Base-by-base conservation (phyloP, 108 stramenopile genomes). In the Nitzschia palea region DNA sequence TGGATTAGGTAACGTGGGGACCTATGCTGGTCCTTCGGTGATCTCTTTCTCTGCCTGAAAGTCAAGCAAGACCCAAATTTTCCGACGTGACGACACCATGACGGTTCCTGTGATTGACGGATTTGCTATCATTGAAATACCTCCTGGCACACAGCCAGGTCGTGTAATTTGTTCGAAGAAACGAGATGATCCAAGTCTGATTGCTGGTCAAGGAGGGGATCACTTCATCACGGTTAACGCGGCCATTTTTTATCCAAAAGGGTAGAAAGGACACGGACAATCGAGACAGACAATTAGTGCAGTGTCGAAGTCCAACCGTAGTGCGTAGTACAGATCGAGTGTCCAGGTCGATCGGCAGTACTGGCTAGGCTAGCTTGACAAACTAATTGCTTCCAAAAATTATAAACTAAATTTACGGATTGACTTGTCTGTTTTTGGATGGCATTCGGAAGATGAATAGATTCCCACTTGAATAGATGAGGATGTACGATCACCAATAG, bases 1-100 rank as follows among this genome's bases (percentile, higher is more conserved):
- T 48, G 83, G 84, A 10, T 91, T 92, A 76, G 95, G 95, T 55
- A 88, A 94, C 64, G 91, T 91, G 14, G 94, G 92, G 12, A 80
- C 81, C 3, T 84, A 87, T 35, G 93, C 89, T 45, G 93, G 91
- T 27, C 90, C 91, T 22, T 50, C 86, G 95, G 95, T 43, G 95
- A 96, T 73, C 82, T 94, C 50, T 91, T 90, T 78, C 89, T 94
- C 51, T 94, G 86, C 77, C 67, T 96, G 23, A 86, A 76, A 67
- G 95, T 94, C 8, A 40, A 40, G 37, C 10, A 40, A 40, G 14
- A 10, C 10, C 8, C 37, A 40, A 10, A 40, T 40, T 40, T 14
- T 40, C 37, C 14, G 37, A 40, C 8, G 37, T 40, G 37, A 40
- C 8, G 37, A 14, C 14, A 10, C 37, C 37, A 40, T 14, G 10